Evolutionary conservation across 148 eudicot genomes (phyloP), one percentile per base, ranked within the genome.

Genomic region (Rhododendron griersonianum): DNA sequence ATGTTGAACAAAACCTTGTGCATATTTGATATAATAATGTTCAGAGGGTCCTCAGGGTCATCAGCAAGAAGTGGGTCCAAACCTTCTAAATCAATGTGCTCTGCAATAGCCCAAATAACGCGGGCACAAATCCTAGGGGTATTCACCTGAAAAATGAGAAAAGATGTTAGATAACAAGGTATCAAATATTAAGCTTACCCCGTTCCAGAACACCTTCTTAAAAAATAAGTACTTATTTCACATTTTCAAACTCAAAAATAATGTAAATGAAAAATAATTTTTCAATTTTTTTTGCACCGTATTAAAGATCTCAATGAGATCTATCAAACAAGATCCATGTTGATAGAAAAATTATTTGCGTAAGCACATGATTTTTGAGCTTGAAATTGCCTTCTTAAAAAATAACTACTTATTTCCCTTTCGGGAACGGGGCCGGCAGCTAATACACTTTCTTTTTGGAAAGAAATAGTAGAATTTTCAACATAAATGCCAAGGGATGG

Each of bases 11-110:
- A 88, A 88, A 97, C 94, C 91, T 97, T 97, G 87, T 91, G 98
- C 85, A 97, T 93, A 91, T 95, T 94, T 57, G 98, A 81, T 85
- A 94, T 85, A 63, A 97, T 93, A 81, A 95, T 95, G 87, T 97
- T 97, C 47, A 97, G 89, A 3, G 98, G 89, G 86, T 97, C 99
- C 61, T 97, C 98, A 45, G 99, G 99, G 80, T 95, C 99, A 93
- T 97, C 99, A 57, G 98, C 93, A 61, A 97, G 94, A 84, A 95
- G 98, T 28, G 99, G 99, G 83, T 97, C 98, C 88, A 95, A 86
- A 81, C 98, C 99, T 89, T 97, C 98, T 88, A 97, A 90, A 91
- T 97, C 94, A 87, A 97, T 93, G 89, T 97, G 99, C 89, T 97
- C 98, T 33, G 98, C 86, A 83, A 97, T 91, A 44, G 98, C 93